Base-by-base conservation (phyloP, 257 asterid genomes). In the Thymus quinquecostatus region DNA sequence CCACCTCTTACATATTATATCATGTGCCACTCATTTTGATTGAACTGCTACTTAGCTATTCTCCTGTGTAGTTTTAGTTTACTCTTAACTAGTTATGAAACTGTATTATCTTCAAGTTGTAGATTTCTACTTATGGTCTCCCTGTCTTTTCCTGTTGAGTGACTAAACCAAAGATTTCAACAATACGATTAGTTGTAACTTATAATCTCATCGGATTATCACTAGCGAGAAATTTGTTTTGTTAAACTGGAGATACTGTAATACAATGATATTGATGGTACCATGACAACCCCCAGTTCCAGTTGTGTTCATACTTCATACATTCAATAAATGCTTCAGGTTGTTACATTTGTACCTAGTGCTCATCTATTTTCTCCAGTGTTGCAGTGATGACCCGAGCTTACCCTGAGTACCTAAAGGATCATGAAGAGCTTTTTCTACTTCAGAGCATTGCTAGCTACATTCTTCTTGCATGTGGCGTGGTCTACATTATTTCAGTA, bases 341-440 rank as follows among this genome's bases (percentile, higher is more conserved):
- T 55, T 50, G 41, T 72, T 70, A 51, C 66, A 45, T 30, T 65
- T 61, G 11, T 43, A 72, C 33, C 40, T 32, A 48, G 4, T 64
- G 63, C 67, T 67, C 51, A 50, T 66, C 38, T 55, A 45, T 54
- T 66, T 75, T 78, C 69, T 74, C 67, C 79, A 94, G 99, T 73
- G 99, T 91, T 80, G 99, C 98, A 49, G 99, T 94, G 68, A 91
- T 94, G 99, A 94, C 99, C 66, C 85, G 97, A 85, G 99, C 99
- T 70, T 94, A 86, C 72, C 96, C 98, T 29, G 93, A 85, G 80
- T 84, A 83, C 73, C 55, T 80, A 77, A 85, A 76, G 77, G 48
- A 86, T 76, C 87, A 66, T 50, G 78, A 77, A 58, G 93, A 82
- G 73, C 85, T 91, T 71, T 83, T 86, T 77, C 95, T 94, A 68